Conservation (phyloP, 2,329 filamentous ascomycete species). For the Coniochaeta prunicola region DNA sequence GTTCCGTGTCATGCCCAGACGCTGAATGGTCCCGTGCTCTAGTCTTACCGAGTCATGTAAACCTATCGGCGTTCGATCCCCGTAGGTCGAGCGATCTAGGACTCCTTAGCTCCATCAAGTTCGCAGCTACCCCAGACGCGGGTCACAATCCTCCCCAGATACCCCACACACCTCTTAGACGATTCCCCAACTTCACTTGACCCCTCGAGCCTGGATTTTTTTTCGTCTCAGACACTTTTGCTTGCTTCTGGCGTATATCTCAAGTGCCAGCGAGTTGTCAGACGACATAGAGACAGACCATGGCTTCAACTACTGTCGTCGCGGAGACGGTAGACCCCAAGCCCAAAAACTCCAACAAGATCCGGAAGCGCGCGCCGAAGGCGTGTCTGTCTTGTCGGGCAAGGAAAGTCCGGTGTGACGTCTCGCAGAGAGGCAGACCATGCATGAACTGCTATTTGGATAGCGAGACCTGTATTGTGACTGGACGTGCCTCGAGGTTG, state of each 20-base stretch:
- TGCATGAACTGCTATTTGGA: conserved; percentile 47
- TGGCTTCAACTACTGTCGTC: background rate
- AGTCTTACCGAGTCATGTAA: background rate
- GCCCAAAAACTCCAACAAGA: conserved; percentile 17
- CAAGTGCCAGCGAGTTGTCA: background rate
- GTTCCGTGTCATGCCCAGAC: background rate
- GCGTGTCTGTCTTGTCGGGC: conserved; percentile 43
- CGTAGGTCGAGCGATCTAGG: background rate
- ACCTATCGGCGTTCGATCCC: background rate
- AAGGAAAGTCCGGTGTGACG: conserved; percentile 44
- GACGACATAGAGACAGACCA: background rate
- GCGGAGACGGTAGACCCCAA: background rate
- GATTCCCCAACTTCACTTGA: background rate
- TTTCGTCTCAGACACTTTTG: background rate
- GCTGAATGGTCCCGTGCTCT: background rate
- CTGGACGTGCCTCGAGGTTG: conserved; percentile 30
- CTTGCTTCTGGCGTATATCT: background rate
- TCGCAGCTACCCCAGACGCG: background rate
- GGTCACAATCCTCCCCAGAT: background rate
- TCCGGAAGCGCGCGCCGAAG: conserved; percentile 39
- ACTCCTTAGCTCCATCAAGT: background rate
- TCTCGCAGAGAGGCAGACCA: conserved; percentile 38
- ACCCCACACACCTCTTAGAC: background rate
- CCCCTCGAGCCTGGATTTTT: background rate
- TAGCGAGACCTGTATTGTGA: conserved; percentile 35